Base-by-base conservation (phyloP, 2,329 filamentous ascomycete species). In the Cytospora schulzeri region DNA sequence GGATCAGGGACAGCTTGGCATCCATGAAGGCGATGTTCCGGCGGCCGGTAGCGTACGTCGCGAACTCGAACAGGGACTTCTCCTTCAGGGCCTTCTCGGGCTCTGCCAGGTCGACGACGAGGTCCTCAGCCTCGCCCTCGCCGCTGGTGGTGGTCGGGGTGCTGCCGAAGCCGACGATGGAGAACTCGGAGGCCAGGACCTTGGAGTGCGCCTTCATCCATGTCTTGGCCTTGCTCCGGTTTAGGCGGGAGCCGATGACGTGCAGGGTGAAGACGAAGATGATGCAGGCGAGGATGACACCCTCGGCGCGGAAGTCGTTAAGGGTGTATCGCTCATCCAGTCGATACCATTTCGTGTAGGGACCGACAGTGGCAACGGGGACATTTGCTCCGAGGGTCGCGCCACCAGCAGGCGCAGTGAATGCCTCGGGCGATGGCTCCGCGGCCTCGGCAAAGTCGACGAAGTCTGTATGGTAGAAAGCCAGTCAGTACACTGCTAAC, bases 331-430 rank as follows among this genome's bases (percentile, higher is more conserved):
- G 92, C 85, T 98, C 93, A 85, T 96, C 95, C 67, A 98, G 83
- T 63, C 93, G 92, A 81, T 98, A 99, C 95, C 95, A 99, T 82
- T 92, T 92, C 59, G 93, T 97, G 77, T 90, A 97, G 17, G 91
- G 91, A 29, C 82, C 80, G 52, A 75, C 77, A 53, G 83, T 81
- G 55, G 78, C 76, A 53, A 80, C 81, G 66, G 84, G 82, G 35
- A 73, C 71, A 57, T 78, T 76, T 51, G 78, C 77, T 41, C 76
- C 77, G 65, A 83, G 76, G 63, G 82, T 77, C 68, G 82, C 78
- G 66, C 81, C 78, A 65, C 78, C 78, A 53, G 81, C 77, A 55
- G 77, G 76, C 57, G 80, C 76, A 58, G 79, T 78, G 73, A 81
- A 76, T 66, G 85, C 78, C 22, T 74, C 78, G 64, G 84, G 84